Percentiles rank a stretch among this genome's conserved stretches.
These are phyloP conservation scores for Pythium sp. DNA, from an alignment of 352 stramenopile species.

Conservation along the genomic window DNA sequence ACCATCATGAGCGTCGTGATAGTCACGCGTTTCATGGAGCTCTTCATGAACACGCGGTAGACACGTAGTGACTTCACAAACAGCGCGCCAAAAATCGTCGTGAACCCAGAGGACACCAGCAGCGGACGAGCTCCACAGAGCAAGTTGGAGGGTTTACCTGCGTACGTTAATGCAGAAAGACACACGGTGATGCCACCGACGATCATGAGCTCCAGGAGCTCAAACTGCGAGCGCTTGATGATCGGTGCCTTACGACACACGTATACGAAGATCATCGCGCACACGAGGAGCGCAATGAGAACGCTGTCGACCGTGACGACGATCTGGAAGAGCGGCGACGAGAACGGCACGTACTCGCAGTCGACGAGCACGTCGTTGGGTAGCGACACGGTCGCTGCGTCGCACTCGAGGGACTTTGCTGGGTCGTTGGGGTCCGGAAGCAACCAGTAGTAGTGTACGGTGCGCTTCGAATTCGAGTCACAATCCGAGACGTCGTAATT, in stretches of 20 bases:
- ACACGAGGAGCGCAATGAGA: slow-evolving; percentile 19
- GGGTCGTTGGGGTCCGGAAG: slow-evolving; percentile 21
- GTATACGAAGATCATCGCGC: slow-evolving; percentile 25
- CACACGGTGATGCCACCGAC: slow-evolving; percentile 37
- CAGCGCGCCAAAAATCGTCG: slow-evolving; percentile 41
- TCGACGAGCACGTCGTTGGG: slow-evolving; percentile 25
- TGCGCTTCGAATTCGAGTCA: slow-evolving; percentile 22
- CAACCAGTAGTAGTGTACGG: slow-evolving; percentile 37
- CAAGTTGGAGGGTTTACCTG: slow-evolving; percentile 22
- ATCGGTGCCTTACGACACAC: slow-evolving; percentile 32
- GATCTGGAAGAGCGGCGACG: slow-evolving; percentile 21
- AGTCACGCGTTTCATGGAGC: slow-evolving; percentile 27
- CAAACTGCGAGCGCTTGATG: slow-evolving; percentile 45
- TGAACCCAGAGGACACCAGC: slow-evolving; percentile 37
- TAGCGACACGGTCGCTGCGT: slow-evolving; percentile 13
- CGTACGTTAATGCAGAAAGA: slow-evolving; percentile 27
- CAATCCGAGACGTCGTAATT: slow-evolving; percentile 37
- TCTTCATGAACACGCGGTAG: slow-evolving; percentile 51
- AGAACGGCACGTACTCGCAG: slow-evolving; percentile 37
- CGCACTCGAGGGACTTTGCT: slow-evolving; percentile 29
- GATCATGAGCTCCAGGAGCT: slow-evolving; percentile 42
- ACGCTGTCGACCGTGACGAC: slow-evolving; percentile 12
- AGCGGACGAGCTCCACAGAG: slow-evolving; percentile 36
- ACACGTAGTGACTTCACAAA: slow-evolving; percentile 53
- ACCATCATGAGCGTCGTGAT: slow-evolving; percentile 4